A percentile compares a stretch with the other conserved stretches of the same genome.
Conservation (phyloP, 441 rosid genomes). For the Monsonia emarginata region DNA sequence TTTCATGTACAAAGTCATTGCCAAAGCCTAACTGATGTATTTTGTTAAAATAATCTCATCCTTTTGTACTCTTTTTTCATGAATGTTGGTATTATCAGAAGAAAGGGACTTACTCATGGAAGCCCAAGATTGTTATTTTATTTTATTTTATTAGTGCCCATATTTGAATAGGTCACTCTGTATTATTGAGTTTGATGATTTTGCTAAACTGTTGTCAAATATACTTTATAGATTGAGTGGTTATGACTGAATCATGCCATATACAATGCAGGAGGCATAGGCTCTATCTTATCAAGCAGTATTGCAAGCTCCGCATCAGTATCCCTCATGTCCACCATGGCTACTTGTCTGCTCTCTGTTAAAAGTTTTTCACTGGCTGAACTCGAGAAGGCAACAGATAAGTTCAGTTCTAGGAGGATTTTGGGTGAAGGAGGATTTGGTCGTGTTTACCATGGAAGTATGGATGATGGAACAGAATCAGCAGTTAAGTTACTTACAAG, state of each 20-base stretch:
- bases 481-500: constrained; percentile 62
- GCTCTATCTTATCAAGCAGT: background rate
- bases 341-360: constrained; percentile 73
- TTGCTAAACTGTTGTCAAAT: too few relatives aligned
- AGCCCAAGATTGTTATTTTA: too few relatives aligned
- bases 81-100: too few relatives aligned
- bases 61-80: too few relatives aligned
- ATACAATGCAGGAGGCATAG: background rate
- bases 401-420: constrained; percentile 54
- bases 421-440: constrained; percentile 97
- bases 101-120: too few relatives aligned
- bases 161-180: too few relatives aligned
- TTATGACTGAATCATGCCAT: too few relatives aligned
- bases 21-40: too few relatives aligned
- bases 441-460: constrained; percentile 64
- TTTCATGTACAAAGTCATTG: background rate
- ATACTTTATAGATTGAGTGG: too few relatives aligned
- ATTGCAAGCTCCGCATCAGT: constrained; percentile 49
- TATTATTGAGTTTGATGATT: too few relatives aligned
- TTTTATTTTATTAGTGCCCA: too few relatives aligned
- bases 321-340: constrained; percentile 80
- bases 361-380: constrained; percentile 65
- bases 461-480: constrained; percentile 72
- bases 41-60: too few relatives aligned
- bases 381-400: constrained; percentile 62